These are phyloP conservation scores for Leishmania braziliensis DNA, from an alignment of 208 protist genomes.

Conservation along the genomic window DNA sequence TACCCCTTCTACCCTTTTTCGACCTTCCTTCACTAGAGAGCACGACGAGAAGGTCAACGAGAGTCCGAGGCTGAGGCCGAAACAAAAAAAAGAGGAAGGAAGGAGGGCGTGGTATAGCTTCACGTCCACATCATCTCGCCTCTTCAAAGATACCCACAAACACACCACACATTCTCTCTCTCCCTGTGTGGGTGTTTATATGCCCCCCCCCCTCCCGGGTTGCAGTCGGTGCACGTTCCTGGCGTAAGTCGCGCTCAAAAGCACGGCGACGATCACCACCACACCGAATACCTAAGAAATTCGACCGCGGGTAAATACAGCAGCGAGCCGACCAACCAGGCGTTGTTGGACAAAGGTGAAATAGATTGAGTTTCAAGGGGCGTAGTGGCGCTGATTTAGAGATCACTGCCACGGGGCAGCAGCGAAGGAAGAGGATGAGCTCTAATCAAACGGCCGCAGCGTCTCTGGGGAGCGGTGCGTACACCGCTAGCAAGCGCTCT, in stretches of 20 bases:
- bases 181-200: background rate
- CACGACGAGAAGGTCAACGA: background rate
- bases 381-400: background rate
- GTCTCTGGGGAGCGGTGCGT: conserved; percentile 10
- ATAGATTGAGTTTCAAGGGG: background rate
- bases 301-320: background rate
- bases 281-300: too few relatives aligned
- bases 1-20: background rate
- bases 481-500: conserved; percentile 8
- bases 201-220: background rate
- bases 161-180: background rate
- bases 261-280: too few relatives aligned
- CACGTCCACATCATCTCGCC: background rate
- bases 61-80: background rate
- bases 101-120: background rate
- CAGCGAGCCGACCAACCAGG: background rate
- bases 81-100: background rate
- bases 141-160: too few relatives aligned
- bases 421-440: conserved; percentile 16
- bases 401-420: background rate
- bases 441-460: conserved; percentile 17
- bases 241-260: background rate
- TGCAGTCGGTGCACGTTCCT: background rate
- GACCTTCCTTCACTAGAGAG: background rate
- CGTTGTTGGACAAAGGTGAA: background rate